Conservation (phyloP, 108 stramenopile species). For the Nannochloropsis salina region DNA sequence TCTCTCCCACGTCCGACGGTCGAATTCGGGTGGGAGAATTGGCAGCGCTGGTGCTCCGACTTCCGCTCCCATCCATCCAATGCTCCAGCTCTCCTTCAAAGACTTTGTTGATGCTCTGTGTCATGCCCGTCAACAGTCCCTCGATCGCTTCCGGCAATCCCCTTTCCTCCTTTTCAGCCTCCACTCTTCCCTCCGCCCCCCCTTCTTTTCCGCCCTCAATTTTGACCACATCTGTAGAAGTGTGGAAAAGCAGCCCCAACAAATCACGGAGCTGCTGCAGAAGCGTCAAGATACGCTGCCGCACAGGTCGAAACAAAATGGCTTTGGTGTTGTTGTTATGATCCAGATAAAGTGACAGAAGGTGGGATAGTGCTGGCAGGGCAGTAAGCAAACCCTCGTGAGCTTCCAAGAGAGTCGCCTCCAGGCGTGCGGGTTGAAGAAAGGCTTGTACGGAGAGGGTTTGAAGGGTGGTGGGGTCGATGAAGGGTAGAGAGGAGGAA, state of each 20-base stretch:
- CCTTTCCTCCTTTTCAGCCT: background rate
- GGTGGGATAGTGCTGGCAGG: background rate
- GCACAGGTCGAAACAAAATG: background rate
- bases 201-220: background rate
- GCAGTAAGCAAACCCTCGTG: background rate
- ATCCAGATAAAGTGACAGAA: background rate
- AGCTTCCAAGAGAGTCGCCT: background rate
- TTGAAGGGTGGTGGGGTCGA: conserved; percentile 10
- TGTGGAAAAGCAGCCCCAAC: background rate
- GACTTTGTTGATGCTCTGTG: background rate
- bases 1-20: background rate
- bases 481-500: background rate
- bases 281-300: background rate
- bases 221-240: background rate
- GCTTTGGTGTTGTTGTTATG: conserved; percentile 20
- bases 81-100: background rate
- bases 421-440: background rate
- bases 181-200: background rate
- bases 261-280: background rate
- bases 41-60: background rate
- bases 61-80: background rate
- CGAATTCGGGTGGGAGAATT: background rate
- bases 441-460: background rate
- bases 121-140: background rate
- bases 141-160: background rate